A percentile compares a stretch with the other conserved stretches of the same genome.
phyloP scores from a whole-genome alignment of 768 basidiomycete species.

The Kwoniella pini region DNA sequence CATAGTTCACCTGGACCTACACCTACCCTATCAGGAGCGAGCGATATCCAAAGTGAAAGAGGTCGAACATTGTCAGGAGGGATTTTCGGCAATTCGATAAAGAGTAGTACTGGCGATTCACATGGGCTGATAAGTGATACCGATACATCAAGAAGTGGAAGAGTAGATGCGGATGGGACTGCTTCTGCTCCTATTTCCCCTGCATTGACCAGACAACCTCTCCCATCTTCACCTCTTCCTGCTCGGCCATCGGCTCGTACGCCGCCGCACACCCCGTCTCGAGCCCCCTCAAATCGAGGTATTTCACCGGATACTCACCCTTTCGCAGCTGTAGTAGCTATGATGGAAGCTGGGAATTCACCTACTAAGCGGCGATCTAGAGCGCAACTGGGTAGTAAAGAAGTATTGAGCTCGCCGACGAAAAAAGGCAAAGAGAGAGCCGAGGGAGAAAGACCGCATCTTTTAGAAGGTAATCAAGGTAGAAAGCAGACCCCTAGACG shows the following conservation, averaged over 20 bases:
- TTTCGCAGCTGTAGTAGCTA: constrained; percentile 24
- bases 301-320: constrained; percentile 1
- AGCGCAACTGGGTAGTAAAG: background rate
- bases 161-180: constrained; percentile 2
- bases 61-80: constrained; percentile 8
- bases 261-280: constrained; percentile 1
- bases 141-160: constrained; percentile 3
- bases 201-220: background rate
- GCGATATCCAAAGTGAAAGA: background rate
- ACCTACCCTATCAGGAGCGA: background rate
- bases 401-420: background rate
- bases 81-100: background rate
- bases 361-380: constrained; percentile 1
- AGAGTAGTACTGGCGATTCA: background rate
- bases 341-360: constrained; percentile 24
- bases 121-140: constrained; percentile 3
- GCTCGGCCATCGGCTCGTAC: background rate
- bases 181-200: constrained; percentile 14
- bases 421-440: constrained; percentile 16
- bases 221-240: constrained; percentile 1
- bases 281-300: background rate
- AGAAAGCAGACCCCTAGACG: constrained; percentile 32
- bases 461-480: constrained; percentile 14
- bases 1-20: constrained; percentile 10
- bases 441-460: constrained; percentile 1